Base-by-base conservation (phyloP, 805 yeast species). In the Candida stauntonica region DNA sequence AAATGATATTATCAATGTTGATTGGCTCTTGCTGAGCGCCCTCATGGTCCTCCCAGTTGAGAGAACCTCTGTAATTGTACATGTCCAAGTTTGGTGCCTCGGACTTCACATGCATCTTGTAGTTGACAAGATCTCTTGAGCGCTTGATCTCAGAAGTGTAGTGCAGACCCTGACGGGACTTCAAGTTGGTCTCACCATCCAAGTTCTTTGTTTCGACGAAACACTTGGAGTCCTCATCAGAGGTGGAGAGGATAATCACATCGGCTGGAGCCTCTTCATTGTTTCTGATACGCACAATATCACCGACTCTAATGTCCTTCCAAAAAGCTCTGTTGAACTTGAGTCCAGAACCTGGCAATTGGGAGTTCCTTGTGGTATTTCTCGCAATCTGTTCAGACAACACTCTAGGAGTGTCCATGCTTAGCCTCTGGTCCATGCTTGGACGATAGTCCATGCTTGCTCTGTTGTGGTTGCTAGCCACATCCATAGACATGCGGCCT, bases 231-330 rank as follows among this genome's bases (percentile, higher is more conserved):
- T 82, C 86, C 2, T 67, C 59, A 51, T 81, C 86, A 17, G 85
- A 75, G 4, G 45, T 70, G 5, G 87, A 68, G 7, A 84, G 54
- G 24, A 83, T 58, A 33, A 82, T 66, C 12, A 79, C 58, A 60
- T 84, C 94, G 2, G 91, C 88, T 1, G 94, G 94, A 6, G 82
- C 71, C 62, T 83, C 91, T 54, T 84, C 93, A 54, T 84, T 79
- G 47, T 77, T 76, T 45, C 80, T 75, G 18, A 84, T 69, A 51
- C 89, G 67, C 18, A 84, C 70, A 34, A 84, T 66, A 50, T 84
- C 89, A 46, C 94, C 94, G 18, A 83, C 88, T 30, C 64, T 61
- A 26, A 84, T 74, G 50, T 74, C 76, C 58, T 82, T 82, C 93
- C 93, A 83, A 41, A 49, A 58, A 20, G 54, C 58, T 39, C 56